These are phyloP conservation scores for Pseudonitzschia multiseries DNA, from an alignment of 108 stramenopile genomes.

Conservation along the genomic window DNA sequence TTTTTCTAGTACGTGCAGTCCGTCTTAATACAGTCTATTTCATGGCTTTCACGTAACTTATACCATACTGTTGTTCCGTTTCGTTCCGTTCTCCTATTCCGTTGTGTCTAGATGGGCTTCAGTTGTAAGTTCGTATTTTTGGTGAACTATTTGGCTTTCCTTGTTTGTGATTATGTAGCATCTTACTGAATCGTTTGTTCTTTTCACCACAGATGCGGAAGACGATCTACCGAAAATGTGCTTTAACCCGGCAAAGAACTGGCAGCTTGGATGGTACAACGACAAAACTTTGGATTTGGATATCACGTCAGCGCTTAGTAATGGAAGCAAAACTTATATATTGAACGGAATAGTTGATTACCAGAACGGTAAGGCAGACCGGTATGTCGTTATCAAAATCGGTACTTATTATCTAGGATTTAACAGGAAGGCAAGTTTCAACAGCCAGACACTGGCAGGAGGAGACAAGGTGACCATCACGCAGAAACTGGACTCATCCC, in stretches of 20 bases:
- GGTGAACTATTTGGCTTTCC: no score
- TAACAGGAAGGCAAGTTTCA: slow-evolving; percentile 24
- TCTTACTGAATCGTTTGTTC: not conserved
- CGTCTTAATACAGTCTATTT: no score
- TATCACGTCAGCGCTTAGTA: not conserved
- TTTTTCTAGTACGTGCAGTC: no score
- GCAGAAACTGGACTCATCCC: not conserved
- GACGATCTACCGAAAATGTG: slow-evolving; percentile 52
- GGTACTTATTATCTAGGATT: slow-evolving; percentile 40
- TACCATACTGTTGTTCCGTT: not conserved
- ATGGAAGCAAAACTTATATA: not conserved
- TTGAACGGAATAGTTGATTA: slow-evolving; percentile 17
- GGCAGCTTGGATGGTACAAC: slow-evolving; percentile 52
- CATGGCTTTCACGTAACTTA: not conserved
- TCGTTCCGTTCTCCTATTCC: not conserved
- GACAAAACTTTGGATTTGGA: not conserved
- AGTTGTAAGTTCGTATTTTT: slow-evolving; percentile 36
- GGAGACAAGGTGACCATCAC: slow-evolving; percentile 35
- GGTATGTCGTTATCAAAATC: not conserved
- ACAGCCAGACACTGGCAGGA: slow-evolving; percentile 29
- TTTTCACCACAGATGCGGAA: not conserved
- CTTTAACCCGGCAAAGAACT: slow-evolving; percentile 58
- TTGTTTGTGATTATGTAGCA: no score
- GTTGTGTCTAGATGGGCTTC: slow-evolving; percentile 36
- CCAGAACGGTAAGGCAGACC: not conserved